phyloP scores from a whole-genome alignment of 805 yeast species.

The Nakazawaea molendinolei region DNA sequence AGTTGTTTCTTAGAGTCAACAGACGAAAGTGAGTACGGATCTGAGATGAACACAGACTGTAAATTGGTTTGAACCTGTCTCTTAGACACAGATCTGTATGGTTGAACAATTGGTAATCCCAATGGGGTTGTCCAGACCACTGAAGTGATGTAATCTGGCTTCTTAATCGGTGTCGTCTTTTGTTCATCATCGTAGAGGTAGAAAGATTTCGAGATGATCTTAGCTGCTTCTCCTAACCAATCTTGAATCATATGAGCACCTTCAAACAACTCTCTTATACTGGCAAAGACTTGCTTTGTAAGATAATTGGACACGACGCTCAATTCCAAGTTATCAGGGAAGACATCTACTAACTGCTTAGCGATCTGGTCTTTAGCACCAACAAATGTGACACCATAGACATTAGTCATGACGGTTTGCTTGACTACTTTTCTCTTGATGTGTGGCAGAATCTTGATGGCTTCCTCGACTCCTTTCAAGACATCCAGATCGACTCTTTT shows the following conservation, averaged over 20 bases:
- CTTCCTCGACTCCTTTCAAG: slow-evolving; percentile 45
- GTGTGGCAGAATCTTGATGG: slow-evolving; percentile 48
- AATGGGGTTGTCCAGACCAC: slow-evolving; percentile 98
- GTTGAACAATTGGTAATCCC: slow-evolving; percentile 95
- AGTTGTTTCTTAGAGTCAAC: slow-evolving; percentile 87
- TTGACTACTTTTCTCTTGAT: slow-evolving; percentile 85
- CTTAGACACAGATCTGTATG: slow-evolving; percentile 68
- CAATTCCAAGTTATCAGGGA: slow-evolving; percentile 30
- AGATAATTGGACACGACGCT: slow-evolving; percentile 55
- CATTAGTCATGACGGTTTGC: slow-evolving; percentile 98
- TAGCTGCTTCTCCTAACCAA: slow-evolving; percentile 89
- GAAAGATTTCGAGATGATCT: slow-evolving; percentile 69
- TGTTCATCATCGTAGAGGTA: slow-evolving; percentile 54
- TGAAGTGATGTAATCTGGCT: slow-evolving; percentile 67
- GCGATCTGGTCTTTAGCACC: slow-evolving; percentile 90
- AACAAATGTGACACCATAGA: slow-evolving; percentile 90
- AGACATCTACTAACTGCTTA: slow-evolving; percentile 60
- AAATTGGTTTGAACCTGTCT: slow-evolving; percentile 72
- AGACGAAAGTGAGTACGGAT: slow-evolving; percentile 77
- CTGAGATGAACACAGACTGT: slow-evolving; percentile 81
- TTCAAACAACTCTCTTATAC: slow-evolving; percentile 77
- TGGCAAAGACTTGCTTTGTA: slow-evolving; percentile 70
- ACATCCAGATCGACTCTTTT: slow-evolving; percentile 48
- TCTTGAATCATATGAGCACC: slow-evolving; percentile 96
- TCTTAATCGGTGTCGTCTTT: slow-evolving; percentile 32